Conservation (phyloP, 495 filamentous ascomycete genomes). For the Aspergillus egyptiacus region DNA sequence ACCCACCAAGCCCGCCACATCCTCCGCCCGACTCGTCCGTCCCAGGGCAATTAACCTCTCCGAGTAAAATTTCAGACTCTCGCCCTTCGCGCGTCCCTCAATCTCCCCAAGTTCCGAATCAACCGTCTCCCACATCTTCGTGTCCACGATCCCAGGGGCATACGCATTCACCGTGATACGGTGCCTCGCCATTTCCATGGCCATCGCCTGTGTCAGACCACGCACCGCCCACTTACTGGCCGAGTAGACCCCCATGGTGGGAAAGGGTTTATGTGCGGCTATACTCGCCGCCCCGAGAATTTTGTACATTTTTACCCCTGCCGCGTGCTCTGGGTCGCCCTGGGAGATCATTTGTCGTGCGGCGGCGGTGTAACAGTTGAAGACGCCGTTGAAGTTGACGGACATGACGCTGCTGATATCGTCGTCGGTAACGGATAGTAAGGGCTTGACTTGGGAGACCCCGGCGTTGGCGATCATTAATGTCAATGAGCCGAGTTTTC, state of each 20-base stretch:
- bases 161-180: slow-evolving; percentile 59
- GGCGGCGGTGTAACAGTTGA: slow-evolving; percentile 62
- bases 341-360: slow-evolving; percentile 56
- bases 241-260: slow-evolving; percentile 49
- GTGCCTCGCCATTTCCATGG: slow-evolving; percentile 51
- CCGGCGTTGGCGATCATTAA: slow-evolving; percentile 41
- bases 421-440: slow-evolving; percentile 53
- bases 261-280: slow-evolving; percentile 50
- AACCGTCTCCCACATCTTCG: slow-evolving; percentile 56
- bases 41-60: slow-evolving; percentile 44
- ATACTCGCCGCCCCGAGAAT: slow-evolving; percentile 52
- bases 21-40: slow-evolving; percentile 49
- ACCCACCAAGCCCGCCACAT: slow-evolving; percentile 51
- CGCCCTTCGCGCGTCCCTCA: slow-evolving; percentile 42
- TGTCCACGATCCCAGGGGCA: slow-evolving; percentile 57
- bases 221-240: slow-evolving; percentile 56
- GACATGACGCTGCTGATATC: slow-evolving; percentile 47
- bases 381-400: slow-evolving; percentile 60
- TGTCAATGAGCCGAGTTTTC: slow-evolving; percentile 46
- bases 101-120: slow-evolving; percentile 45
- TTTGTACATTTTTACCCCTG: slow-evolving; percentile 44
- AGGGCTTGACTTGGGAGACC: slow-evolving; percentile 59
- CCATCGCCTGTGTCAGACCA: slow-evolving; percentile 52
- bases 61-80: slow-evolving; percentile 42
- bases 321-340: slow-evolving; percentile 7